Evolutionary conservation across 768 basidiomycete genomes (phyloP), one percentile per base, ranked within the genome.

Genomic region (Collybia sordida): DNA sequence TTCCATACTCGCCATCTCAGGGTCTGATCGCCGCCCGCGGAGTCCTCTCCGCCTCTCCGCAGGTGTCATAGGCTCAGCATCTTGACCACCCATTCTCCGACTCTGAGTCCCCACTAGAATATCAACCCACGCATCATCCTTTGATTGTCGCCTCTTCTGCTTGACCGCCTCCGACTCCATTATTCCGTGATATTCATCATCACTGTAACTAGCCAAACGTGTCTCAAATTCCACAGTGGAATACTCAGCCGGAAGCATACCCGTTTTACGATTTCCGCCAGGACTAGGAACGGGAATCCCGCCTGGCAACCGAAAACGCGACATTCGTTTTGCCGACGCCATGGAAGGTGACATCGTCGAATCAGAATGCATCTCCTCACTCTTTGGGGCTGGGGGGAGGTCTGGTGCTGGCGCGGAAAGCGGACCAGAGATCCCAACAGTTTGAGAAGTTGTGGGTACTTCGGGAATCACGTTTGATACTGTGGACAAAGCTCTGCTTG

Each of bases 101-200:
- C 57, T 64, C 55, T 78, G 79, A 41, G 64, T 79, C 38, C 82
- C 83, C 2, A 93, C 89, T 8, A 92, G 68, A 36, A 93, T 93
- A 66, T 93, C 91, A 36, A 93, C 89, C 90, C 91, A 92, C 3
- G 89, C 88, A 59, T 93, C 91, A 44, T 88, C 85, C 56, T 67
- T 67, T 59, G 70, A 68, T 69, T 76, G 73, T 31, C 77, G 66
- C 42, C 76, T 75, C 64, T 59, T 73, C 72, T 67, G 79, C 71
- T 70, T 72, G 53, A 69, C 71, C 39, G 64, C 54, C 54, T 75
- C 74, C 6, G 66, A 59, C 52, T 74, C 78, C 38, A 73, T 66
- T 1, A 44, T 40, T 6, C 50, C 59, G 45, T 72, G 71, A 28
- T 68, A 62, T 52, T 79, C 75, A 27, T 74, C 73, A 51, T 78